Evolutionary conservation across 805 yeast species (phyloP), one percentile per base, ranked within the genome.

Genomic region (Wickerhamiella musiphila): DNA sequence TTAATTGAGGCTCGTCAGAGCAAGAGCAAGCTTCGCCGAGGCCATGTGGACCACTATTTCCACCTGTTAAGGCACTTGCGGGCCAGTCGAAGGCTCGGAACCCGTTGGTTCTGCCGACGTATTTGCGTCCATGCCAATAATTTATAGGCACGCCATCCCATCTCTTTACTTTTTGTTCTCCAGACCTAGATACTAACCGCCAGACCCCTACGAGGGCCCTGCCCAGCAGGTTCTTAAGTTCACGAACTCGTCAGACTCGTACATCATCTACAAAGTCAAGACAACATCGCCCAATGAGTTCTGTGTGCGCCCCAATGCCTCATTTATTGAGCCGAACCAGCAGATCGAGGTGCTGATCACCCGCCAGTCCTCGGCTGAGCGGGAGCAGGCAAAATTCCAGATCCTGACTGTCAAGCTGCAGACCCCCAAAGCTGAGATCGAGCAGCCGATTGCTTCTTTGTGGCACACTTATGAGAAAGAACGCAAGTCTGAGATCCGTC

Each of bases 271-370:
- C 66, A 90, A 90, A 61, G 95, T 90, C 51, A 90, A 86, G 61
- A 86, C 98, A 28, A 90, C 98, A 5, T 95, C 96, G 7, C 98
- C 98, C 39, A 84, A 81, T 56, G 63, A 81, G 56, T 67, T 84
- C 63, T 81, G 94, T 56, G 96, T 90, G 32, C 76, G 94, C 59
- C 98, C 98, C 40, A 90, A 84, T 55, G 86, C 95, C 37, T 71
- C 90, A 11, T 54, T 76, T 22, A 63, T 90, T 35, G 63, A 62
- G 18, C 84, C 96, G 10, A 90, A 92, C 22, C 68, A 69, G 42
- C 54, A 73, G 16, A 57, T 73, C 33, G 70, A 77, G 34, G 78
- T 90, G 33, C 69, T 84, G 29, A 52, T 90, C 46, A 81, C 82
- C 46, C 71, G 82, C 40, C 84, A 84, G 57, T 94, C 93, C 11